Percentiles rank a stretch among this genome's conserved stretches.
phyloP scores from a whole-genome alignment of 2,329 filamentous ascomycete species.

The Phoma herbarum region DNA sequence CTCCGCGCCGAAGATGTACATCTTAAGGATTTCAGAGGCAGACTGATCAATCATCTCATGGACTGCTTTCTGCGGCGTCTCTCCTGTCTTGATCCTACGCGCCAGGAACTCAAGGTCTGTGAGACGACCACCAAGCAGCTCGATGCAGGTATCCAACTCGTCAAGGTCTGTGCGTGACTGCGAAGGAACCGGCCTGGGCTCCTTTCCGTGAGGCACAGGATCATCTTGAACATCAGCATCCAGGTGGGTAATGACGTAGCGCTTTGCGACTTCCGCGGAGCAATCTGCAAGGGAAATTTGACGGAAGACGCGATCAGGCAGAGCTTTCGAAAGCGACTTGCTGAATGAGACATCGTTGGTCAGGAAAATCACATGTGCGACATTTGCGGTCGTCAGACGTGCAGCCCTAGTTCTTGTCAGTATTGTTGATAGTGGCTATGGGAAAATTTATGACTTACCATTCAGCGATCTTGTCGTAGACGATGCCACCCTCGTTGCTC shows the following conservation, averaged over 20 bases:
- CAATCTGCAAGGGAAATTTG: constrained; percentile 87
- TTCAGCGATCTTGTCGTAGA: constrained; percentile 71
- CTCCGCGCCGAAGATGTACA: constrained; percentile 77
- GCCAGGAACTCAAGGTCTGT: constrained; percentile 94
- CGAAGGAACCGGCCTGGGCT: constrained; percentile 56
- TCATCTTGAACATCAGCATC: constrained; percentile 60
- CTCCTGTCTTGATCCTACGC: constrained; percentile 86
- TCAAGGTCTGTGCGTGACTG: constrained; percentile 65
- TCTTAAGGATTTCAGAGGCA: constrained; percentile 89
- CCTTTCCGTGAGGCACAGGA: constrained; percentile 48
- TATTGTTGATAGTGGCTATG: neutral
- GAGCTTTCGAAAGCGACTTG: constrained; percentile 83
- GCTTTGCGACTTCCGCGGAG: constrained; percentile 82
- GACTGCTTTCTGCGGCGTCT: constrained; percentile 81
- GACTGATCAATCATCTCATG: constrained; percentile 89
- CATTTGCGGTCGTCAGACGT: constrained; percentile 81
- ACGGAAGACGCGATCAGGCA: constrained; percentile 91
- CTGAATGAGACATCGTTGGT: constrained; percentile 89
- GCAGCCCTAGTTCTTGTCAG: constrained; percentile 67
- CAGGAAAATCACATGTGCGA: constrained; percentile 93
- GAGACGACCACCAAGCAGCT: constrained; percentile 85
- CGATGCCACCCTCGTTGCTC: constrained; percentile 58
- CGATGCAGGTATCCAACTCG: constrained; percentile 83
- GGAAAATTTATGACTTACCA: constrained; percentile 60
- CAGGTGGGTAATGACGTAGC: constrained; percentile 86